Percentiles rank a stretch among this genome's conserved stretches.
Conservation (phyloP, 225 moss, liverwort and hornwort genomes). For the Marchantia paleacea region DNA sequence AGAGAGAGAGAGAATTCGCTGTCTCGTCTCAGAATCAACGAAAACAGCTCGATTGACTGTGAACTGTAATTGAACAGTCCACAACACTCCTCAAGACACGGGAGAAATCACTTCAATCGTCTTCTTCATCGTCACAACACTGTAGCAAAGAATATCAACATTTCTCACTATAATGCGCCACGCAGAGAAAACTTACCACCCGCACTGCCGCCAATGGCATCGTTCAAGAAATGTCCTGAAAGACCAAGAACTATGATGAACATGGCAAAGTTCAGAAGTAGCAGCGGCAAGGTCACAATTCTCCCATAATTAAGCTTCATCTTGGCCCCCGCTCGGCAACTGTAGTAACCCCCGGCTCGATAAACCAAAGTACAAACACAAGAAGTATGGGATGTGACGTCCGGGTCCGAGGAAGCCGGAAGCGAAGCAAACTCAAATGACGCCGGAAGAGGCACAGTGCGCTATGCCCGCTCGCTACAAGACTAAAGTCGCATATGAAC, state of each 20-base stretch:
- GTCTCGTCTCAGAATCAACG: too few species aligned
- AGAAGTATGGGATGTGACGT: background rate
- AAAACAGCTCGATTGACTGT: too few species aligned
- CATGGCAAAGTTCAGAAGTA: slow-evolving; percentile 11
- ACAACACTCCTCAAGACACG: too few species aligned
- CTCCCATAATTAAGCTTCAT: background rate
- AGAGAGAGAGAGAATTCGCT: too few species aligned
- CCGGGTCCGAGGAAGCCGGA: background rate
- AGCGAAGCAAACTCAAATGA: background rate
- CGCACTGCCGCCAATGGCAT: background rate
- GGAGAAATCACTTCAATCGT: too few species aligned
- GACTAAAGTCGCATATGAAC: too few species aligned
- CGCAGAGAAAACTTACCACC: slow-evolving; percentile 14
- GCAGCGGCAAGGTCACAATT: background rate
- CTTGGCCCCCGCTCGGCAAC: background rate
- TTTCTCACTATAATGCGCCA: background rate
- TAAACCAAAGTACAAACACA: background rate
- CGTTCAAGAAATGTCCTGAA: slow-evolving; percentile 17
- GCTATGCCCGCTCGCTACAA: too few species aligned
- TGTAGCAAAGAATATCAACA: too few species aligned
- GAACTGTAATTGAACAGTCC: too few species aligned
- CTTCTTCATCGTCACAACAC: too few species aligned
- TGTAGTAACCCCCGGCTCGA: background rate
- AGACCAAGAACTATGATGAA: slow-evolving; percentile 21
- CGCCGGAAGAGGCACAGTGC: background rate